phyloP scores from a whole-genome alignment of 148 eudicot species.

The Camellia lanceoleosa region DNA sequence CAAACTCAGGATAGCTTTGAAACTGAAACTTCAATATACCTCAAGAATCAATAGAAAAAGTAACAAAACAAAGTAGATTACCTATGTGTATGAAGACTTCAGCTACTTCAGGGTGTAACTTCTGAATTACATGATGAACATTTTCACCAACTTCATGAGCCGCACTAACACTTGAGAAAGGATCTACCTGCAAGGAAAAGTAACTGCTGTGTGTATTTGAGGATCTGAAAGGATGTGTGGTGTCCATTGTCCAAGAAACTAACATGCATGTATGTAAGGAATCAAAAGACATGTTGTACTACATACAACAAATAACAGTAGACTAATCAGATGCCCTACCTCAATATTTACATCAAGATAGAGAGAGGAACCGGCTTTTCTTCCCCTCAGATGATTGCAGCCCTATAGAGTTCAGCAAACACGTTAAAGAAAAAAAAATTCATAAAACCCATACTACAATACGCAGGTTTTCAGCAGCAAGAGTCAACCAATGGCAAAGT shows the following conservation, averaged over 20 bases:
- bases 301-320: background rate
- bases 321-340: conserved; percentile 40
- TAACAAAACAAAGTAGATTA: conserved; percentile 21
- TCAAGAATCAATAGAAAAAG: too few species aligned
- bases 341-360: conserved; percentile 93
- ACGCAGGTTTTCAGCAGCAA: background rate
- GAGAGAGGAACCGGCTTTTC: conserved; percentile 92
- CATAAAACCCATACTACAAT: background rate
- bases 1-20: background rate
- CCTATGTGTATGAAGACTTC: conserved; percentile 99
- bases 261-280: background rate
- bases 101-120: conserved; percentile 75
- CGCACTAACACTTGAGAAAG: conserved; percentile 88
- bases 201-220: conserved; percentile 13
- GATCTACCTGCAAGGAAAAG: conserved; percentile 70
- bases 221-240: conserved; percentile 1
- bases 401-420: conserved; percentile 48
- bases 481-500: background rate
- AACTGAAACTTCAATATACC: background rate
- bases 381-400: conserved; percentile 85
- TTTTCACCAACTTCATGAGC: conserved; percentile 91
- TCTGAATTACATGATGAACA: conserved; percentile 67
- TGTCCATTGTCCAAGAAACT: background rate
- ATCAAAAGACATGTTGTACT: background rate
- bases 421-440: background rate